Conservation (phyloP, 2,329 filamentous ascomycete genomes). For the Pseudogymnoascus sp. region DNA sequence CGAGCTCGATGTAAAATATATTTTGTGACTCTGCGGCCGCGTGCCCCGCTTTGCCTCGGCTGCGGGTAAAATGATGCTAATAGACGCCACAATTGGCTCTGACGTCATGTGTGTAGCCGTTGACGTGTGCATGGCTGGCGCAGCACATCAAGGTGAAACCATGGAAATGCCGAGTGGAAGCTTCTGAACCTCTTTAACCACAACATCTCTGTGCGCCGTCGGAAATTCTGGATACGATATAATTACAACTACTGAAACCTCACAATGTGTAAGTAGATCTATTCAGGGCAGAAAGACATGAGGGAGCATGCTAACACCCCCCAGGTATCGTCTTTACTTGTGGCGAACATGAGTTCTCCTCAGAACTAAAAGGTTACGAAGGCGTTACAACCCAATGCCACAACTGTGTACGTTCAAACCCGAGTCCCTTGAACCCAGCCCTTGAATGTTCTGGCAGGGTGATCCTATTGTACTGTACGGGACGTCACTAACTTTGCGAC, state of each 20-base stretch:
- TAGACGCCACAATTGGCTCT: not conserved
- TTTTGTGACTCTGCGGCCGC: conserved; percentile 11
- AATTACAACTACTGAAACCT: not conserved
- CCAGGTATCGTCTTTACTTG: conserved; percentile 28
- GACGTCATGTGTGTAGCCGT: not conserved
- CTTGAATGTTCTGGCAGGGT: not conserved
- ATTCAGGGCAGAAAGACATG: not conserved
- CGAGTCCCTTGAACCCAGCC: not conserved
- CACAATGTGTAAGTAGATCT: conserved; percentile 16
- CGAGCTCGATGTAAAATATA: conserved; percentile 10
- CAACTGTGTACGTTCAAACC: conserved; percentile 42
- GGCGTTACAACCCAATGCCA: conserved; percentile 55
- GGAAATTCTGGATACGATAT: not conserved
- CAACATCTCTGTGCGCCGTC: not conserved
- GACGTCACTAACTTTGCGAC: not conserved
- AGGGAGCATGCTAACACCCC: not conserved
- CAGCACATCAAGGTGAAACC: not conserved
- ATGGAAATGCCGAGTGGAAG: not conserved
- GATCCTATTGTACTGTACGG: not conserved
- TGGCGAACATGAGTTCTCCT: conserved; percentile 25
- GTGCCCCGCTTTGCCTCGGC: conserved; percentile 10
- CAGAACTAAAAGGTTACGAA: conserved; percentile 46
- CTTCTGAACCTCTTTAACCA: not conserved
- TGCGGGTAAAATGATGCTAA: conserved; percentile 1
- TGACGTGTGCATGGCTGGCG: not conserved